phyloP scores from a whole-genome alignment of 2,329 filamentous ascomycete genomes.

The Metarhizium album region DNA sequence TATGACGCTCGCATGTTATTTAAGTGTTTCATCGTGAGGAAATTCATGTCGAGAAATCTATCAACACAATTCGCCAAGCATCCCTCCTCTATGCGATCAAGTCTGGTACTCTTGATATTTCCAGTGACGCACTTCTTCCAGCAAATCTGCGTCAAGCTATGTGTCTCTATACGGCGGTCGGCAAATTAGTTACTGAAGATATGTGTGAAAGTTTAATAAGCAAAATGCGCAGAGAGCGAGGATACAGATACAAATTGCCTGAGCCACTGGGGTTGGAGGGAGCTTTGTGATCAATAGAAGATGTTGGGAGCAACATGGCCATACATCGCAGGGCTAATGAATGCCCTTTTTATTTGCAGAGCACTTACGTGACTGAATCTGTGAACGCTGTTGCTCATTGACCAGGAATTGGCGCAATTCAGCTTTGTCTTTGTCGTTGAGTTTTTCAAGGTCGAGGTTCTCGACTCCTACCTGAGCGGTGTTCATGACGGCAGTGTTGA shows the following conservation, averaged over 20 bases:
- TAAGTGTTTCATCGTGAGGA: slow-evolving; percentile 75
- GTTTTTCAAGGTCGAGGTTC: slow-evolving; percentile 57
- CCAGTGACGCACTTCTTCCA: slow-evolving; percentile 88
- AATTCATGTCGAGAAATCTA: slow-evolving; percentile 81
- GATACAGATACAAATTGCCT: neutral
- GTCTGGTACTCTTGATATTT: slow-evolving; percentile 56
- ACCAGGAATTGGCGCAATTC: slow-evolving; percentile 80
- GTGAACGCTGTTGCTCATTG: slow-evolving; percentile 78
- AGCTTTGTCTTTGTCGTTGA: slow-evolving; percentile 72
- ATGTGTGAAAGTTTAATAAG: neutral
- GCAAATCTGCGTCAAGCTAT: slow-evolving; percentile 60
- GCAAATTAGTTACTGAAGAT: neutral
- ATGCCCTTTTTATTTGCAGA: neutral
- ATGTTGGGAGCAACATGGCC: neutral
- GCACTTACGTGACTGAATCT: slow-evolving; percentile 47
- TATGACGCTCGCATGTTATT: slow-evolving; percentile 41
- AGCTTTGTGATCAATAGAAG: neutral
- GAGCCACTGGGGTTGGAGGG: neutral
- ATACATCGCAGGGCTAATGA: neutral
- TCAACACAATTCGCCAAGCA: slow-evolving; percentile 92
- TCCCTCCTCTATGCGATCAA: slow-evolving; percentile 68
- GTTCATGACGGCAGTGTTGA: slow-evolving; percentile 20
- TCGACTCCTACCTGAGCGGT: slow-evolving; percentile 28
- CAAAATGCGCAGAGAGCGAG: neutral
- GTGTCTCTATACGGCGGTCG: slow-evolving; percentile 32